Evolutionary conservation across 1,284 basidiomycete genomes (phyloP).

Genomic region (Marasmius tenuissimus): DNA sequence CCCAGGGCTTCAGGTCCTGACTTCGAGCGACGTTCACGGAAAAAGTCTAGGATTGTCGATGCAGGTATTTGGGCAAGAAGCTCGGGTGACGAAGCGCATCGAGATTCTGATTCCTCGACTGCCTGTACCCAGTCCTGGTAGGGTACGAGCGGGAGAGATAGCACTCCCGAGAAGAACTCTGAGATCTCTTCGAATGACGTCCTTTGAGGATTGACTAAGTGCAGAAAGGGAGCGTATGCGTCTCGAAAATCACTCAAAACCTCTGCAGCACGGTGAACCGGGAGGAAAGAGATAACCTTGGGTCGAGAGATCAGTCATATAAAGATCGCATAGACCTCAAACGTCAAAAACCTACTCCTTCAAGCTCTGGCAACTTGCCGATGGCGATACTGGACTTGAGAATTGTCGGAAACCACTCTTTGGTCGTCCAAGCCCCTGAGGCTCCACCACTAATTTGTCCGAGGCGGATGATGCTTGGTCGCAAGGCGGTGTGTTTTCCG

Average conservation of each 20-base stretch:
- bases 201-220: not conserved
- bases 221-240: not conserved
- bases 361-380: not conserved
- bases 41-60: not conserved
- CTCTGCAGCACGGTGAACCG: not conserved
- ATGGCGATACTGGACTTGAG: not conserved
- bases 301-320: not conserved
- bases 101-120: not conserved
- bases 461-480: not conserved
- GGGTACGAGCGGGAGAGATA: not conserved
- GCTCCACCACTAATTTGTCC: conserved; percentile 23
- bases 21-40: not conserved
- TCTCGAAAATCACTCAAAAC: not conserved
- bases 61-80: not conserved
- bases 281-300: not conserved
- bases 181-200: not conserved
- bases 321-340: not conserved
- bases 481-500: not conserved
- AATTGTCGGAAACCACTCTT: conserved; percentile 30
- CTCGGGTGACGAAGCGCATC: not conserved
- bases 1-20: not conserved
- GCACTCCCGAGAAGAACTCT: not conserved
- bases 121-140: not conserved
- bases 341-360: not conserved
- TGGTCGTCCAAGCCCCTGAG: conserved; percentile 28